A percentile compares a stretch with the other conserved stretches of the same genome.
These are phyloP conservation scores for Extremus antarcticus DNA, from an alignment of 495 filamentous ascomycete genomes.

Conservation along the genomic window DNA sequence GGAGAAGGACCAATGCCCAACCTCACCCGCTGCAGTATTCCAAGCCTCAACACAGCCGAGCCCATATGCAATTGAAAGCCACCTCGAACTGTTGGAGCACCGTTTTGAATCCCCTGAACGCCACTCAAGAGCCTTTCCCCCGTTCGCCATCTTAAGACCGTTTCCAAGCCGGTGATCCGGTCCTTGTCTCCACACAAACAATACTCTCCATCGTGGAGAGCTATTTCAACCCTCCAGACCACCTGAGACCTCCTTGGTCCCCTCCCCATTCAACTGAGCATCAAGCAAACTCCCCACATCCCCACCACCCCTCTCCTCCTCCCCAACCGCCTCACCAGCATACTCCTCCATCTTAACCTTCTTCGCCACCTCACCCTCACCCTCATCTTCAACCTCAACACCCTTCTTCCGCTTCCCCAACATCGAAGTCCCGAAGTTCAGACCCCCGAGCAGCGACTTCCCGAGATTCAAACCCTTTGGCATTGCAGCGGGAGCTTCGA, in stretches of 20 bases:
- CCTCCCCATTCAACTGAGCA: neutral
- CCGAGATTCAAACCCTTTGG: neutral
- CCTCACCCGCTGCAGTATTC: neutral
- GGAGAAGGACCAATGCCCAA: neutral
- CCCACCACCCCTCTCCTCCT: neutral
- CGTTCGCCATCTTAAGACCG: too few relatives aligned
- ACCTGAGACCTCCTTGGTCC: too few relatives aligned
- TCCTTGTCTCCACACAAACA: too few relatives aligned
- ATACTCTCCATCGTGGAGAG: too few relatives aligned
- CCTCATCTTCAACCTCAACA: neutral
- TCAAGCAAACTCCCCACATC: neutral
- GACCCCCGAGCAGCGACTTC: neutral
- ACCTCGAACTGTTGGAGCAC: too few relatives aligned
- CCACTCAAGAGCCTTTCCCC: too few relatives aligned
- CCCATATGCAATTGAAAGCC: too few relatives aligned
- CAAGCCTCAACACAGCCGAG: too few relatives aligned
- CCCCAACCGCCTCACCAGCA: neutral
- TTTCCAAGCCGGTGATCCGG: too few relatives aligned
- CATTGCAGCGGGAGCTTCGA: neutral
- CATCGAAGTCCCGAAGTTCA: neutral
- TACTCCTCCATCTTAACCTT: neutral
- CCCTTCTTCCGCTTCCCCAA: constrained; percentile 1
- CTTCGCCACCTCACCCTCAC: neutral
- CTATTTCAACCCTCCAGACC: too few relatives aligned
- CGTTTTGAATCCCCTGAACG: too few relatives aligned